Base-by-base conservation (phyloP, 192 early-diverging fungal genomes). In the Coemansia sp. region DNA sequence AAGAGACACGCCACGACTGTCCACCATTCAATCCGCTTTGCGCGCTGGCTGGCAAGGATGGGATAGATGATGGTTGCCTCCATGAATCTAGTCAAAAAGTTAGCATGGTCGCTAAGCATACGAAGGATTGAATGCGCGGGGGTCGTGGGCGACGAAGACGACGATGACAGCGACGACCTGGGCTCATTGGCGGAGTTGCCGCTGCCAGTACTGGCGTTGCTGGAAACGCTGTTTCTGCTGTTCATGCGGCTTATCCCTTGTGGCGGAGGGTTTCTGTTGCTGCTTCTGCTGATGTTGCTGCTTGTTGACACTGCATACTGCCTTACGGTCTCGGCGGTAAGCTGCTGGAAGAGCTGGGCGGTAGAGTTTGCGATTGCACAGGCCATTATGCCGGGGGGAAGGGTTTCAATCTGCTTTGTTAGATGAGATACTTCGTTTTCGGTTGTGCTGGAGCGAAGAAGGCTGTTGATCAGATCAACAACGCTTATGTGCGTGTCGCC, bases 1-100 rank as follows among this genome's bases (percentile, higher is more conserved):
- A 76, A 17, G 14, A 81, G 64, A 43, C 74, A 76, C 0, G 69
- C 68, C 5, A 70, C 74, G 8, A 68, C 67, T 7, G 71, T 48
- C 79, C 79, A 81, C 79, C 79, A 81, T 61, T 81, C 79, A 49
- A 81, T 76, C 38, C 79, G 70, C 49, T 62, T 53, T 9, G 79
- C 74, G 32, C 79, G 74, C 56, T 73, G 70, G 9, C 45, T 51
- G 11, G 79, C 70, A 10, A 70, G 74, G 38, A 70, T 41, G n/a
- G 79, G 71, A 17, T 70, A 70, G 16, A 72, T 68, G 39, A 81
- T 76, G 5, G 74, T 58, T 45, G 68, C 56, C 40, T 81, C 79
- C 68, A 76, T 72, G 43, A 81, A 57, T 0, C 79, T 74, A 1
- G 79, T 73, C 46, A 81, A 38, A 45, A 76, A 81, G 65, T 76